Evolutionary conservation across 192 early-diverging fungal species (phyloP), one percentile per base, ranked within the genome.

Genomic region (Chytriomyces sp.): DNA sequence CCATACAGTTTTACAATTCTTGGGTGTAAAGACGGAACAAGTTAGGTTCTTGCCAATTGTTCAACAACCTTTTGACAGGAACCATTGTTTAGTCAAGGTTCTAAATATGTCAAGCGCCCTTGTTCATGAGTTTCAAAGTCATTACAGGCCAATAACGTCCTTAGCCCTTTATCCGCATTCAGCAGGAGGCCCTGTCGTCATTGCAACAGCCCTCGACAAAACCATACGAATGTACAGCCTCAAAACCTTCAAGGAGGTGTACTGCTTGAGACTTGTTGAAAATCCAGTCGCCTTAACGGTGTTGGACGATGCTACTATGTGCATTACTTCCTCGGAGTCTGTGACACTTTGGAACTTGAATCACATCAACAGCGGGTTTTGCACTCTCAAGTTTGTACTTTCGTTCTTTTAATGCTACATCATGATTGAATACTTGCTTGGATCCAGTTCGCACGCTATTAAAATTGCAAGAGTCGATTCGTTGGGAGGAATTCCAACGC

Each of bases 281-380:
- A 52, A 61, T 25, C 85, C 85, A 5, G 33, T 82, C 5, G 49
- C 59, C 31, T 49, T 86, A 62, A 22, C 62, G 4, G 38, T 85
- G 22, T 75, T 83, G n/a, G 82, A 86, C 59, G 79, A 82, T 7
- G n/a, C 17, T 25, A 58, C 41, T 10, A 28, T 86, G 55, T 80
- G 66, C 66, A 77, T 86, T 22, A 55, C 44, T 10, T 76, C 73
- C 10, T 30, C 58, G n/a, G 60, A 80, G 25, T 52, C 49, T 12
- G 53, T 86, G 3, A 56, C 64, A 52, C 69, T 83, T 10, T 86
- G 85, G 85, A 68, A 53, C 53, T 39, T 78, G n/a, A 81, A 81
- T 44, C 85, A 81, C 36, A 75, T 86, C 63, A 86, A 86, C 52
- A 59, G 73, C 25, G 73, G 52, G n/a, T 85, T 86, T 39, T 64